phyloP scores from a whole-genome alignment of 208 protist species.

The Acanthamoeba quina region DNA sequence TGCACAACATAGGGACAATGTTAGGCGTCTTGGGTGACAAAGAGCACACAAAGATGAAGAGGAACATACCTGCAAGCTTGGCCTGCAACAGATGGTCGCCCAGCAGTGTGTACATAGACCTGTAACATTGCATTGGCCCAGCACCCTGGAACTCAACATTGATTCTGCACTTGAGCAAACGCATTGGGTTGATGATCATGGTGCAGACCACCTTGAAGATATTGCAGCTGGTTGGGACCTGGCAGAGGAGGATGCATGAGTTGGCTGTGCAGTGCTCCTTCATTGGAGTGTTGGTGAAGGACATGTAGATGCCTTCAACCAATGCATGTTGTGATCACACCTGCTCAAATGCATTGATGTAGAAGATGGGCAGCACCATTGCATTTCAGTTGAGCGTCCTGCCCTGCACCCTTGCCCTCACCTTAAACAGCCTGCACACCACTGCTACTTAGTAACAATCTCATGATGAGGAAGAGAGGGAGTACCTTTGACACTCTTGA shows the following conservation, averaged over 20 bases:
- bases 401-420: neutral
- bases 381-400: neutral
- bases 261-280: neutral
- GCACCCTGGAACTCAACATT: neutral
- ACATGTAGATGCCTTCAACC: neutral
- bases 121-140: neutral
- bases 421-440: neutral
- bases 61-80: neutral
- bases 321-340: neutral
- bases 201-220: neutral
- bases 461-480: neutral
- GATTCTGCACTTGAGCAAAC: neutral
- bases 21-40: no score
- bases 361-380: slow-evolving; percentile 7
- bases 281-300: neutral
- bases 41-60: neutral
- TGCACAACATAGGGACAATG: neutral
- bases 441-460: no score
- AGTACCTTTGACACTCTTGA: neutral
- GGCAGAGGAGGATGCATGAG: neutral
- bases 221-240: neutral
- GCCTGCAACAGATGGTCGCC: neutral
- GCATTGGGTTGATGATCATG: neutral
- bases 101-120: neutral
- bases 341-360: neutral